Conservation (phyloP, 306 rosid genomes). For the Macrotyloma uniflorum region DNA sequence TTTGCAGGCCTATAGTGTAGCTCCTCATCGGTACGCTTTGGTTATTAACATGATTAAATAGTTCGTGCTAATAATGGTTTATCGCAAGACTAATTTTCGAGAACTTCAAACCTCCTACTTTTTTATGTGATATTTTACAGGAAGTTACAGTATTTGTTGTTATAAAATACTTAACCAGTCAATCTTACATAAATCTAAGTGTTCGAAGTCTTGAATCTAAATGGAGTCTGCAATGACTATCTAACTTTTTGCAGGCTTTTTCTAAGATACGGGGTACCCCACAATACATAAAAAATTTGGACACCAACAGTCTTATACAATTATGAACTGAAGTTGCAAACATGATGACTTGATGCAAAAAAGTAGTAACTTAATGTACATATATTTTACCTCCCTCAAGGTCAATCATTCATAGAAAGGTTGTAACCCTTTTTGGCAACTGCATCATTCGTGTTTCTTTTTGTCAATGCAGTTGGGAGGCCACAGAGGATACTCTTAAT, state of each 20-base stretch:
- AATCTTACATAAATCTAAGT: neutral
- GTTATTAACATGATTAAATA: neutral
- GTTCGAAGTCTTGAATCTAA: neutral
- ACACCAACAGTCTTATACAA: neutral
- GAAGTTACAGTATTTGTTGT: neutral
- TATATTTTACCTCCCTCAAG: neutral
- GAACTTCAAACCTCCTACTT: neutral
- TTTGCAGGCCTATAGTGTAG: neutral
- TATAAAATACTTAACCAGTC: neutral
- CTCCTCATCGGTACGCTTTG: neutral
- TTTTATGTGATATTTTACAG: neutral
- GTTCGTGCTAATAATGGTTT: neutral
- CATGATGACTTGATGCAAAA: constrained; percentile 13
- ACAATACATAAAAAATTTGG: neutral
- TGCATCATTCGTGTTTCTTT: constrained; percentile 1
- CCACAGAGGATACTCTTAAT: neutral
- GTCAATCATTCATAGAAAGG: neutral
- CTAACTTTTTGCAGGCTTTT: constrained; percentile 18
- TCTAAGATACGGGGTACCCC: constrained; percentile 19
- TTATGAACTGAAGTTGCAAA: neutral
- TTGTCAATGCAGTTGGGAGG: constrained; percentile 11
- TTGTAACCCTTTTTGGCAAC: constrained; percentile 9
- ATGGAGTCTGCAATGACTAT: constrained; percentile 7
- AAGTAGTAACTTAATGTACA: neutral
- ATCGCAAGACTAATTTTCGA: neutral